These are phyloP conservation scores for Trichocladium antarcticum DNA, from an alignment of 495 filamentous ascomycete genomes.

Conservation along the genomic window DNA sequence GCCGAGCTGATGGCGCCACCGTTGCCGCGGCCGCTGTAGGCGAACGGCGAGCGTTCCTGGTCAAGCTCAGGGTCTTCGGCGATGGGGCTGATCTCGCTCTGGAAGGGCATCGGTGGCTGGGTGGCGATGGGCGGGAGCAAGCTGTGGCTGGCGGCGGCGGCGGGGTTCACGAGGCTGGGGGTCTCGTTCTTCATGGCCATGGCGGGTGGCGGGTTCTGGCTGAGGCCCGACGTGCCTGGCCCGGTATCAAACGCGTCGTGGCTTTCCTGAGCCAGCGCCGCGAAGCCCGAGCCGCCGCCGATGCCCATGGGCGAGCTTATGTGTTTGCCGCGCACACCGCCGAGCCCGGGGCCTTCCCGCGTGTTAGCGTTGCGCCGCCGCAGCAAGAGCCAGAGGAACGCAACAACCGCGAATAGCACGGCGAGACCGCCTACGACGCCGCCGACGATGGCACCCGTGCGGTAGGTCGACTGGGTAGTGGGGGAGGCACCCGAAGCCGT, in stretches of 20 bases:
- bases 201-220: neutral
- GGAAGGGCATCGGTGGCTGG: slow-evolving; percentile 13
- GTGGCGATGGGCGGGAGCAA: slow-evolving; percentile 4
- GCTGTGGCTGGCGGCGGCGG: neutral
- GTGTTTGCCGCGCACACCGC: slow-evolving; percentile 21
- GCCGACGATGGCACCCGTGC: slow-evolving; percentile 36
- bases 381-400: slow-evolving; percentile 14
- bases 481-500: slow-evolving; percentile 6
- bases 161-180: neutral
- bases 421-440: slow-evolving; percentile 23
- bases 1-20: neutral
- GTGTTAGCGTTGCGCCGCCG: slow-evolving; percentile 28
- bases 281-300: slow-evolving; percentile 17
- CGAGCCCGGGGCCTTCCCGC: slow-evolving; percentile 24
- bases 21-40: too few species aligned
- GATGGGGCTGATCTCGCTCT: slow-evolving; percentile 14
- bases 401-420: slow-evolving; percentile 3
- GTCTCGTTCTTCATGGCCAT: neutral
- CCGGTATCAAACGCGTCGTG: slow-evolving; percentile 25
- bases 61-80: slow-evolving; percentile 4
- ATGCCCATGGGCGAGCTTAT: slow-evolving; percentile 23
- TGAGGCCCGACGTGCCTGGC: neutral
- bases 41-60: neutral
- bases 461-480: slow-evolving; percentile 13
- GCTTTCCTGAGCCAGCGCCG: slow-evolving; percentile 16